Evolutionary conservation across 73 alveolate genomes (phyloP).

Genomic region (Symbiodinium natans): DNA sequence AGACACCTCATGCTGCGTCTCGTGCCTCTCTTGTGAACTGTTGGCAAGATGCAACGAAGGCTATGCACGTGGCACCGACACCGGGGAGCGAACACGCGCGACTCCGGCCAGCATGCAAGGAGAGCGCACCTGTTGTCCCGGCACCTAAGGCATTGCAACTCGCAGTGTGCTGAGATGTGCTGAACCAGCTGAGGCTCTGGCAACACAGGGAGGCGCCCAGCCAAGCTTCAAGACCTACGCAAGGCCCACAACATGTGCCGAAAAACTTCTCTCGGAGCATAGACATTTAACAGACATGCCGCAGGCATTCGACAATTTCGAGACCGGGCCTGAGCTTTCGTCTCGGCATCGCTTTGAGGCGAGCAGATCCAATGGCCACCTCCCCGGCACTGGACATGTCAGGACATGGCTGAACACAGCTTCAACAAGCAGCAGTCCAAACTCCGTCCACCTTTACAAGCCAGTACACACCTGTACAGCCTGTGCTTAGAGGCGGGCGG

Average conservation of each 20-base stretch:
- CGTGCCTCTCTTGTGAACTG: too few species aligned
- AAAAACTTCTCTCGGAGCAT: too few species aligned
- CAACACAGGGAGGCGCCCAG: slow-evolving; percentile 74
- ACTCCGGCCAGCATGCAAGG: slow-evolving; percentile 91
- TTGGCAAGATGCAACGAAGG: too few species aligned
- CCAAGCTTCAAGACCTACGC: slow-evolving; percentile 75
- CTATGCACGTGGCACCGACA: too few species aligned
- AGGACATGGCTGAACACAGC: too few species aligned
- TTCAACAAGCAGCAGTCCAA: too few species aligned
- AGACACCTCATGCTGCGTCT: slow-evolving; percentile 34
- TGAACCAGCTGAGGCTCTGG: background rate
- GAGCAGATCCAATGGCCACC: slow-evolving; percentile 87
- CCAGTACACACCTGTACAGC: background rate
- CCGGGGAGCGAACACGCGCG: slow-evolving; percentile 35
- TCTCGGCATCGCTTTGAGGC: slow-evolving; percentile 46
- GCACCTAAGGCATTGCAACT: slow-evolving; percentile 23
- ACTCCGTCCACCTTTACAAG: too few species aligned
- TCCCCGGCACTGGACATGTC: too few species aligned
- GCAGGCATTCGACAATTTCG: too few species aligned
- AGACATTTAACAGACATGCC: too few species aligned
- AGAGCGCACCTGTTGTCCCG: slow-evolving; percentile 81
- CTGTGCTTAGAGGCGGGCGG: background rate
- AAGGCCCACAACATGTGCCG: too few species aligned
- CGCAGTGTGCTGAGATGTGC: too few species aligned
- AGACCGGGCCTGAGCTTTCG: slow-evolving; percentile 40